Evolutionary conservation across 2,329 filamentous ascomycete genomes (phyloP), one percentile per base, ranked within the genome.

Genomic region (Hyphodiscus sp.): DNA sequence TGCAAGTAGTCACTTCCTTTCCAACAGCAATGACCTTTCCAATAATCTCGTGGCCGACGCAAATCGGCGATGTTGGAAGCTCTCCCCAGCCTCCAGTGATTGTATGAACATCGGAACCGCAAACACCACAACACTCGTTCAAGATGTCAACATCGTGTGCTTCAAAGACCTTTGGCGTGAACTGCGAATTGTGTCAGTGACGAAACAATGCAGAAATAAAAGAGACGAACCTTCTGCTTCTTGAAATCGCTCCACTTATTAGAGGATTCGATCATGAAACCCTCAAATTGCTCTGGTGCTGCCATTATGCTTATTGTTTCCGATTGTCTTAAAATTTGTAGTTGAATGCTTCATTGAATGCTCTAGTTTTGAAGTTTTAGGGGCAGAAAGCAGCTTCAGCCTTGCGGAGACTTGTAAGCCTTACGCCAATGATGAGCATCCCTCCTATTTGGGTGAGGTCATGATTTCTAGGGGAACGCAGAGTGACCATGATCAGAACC

Each of bases 131-230:
- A 10, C 33, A 38, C 33, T 92, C 87, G 65, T 95, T 85, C 75
- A 91, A 86, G 71, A 96, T 82, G 68, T 95, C 90, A 63, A 96
- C 82, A 68, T 95, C 89, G 70, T 90, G 80, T 66, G 91, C 87
- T 64, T 86, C 89, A 69, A 95, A 95, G 18, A 85, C 84, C 75
- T 95, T 94, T 54, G 91, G 82, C 62, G 85, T 81, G 75, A 64
- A 62, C 59, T 63, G 16, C 11, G 2, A 20, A n/a, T 20, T 2
- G 16, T 38, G 33, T 38, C 33, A 38, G 33, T 9, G n/a, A 4
- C 7, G 13, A 19, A 13, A 44, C 6, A 49, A 20, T 38, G 51
- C 29, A 15, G 8, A n/a, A n/a, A 45, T 11, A 1, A 2, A n/a
- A 29, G 18, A 48, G 29, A 38, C 9, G 13, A 43, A 62, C 63